A percentile compares a stretch with the other conserved stretches of the same genome.
phyloP scores from a whole-genome alignment of 805 yeast genomes.

The Ogataea glucozyma region DNA sequence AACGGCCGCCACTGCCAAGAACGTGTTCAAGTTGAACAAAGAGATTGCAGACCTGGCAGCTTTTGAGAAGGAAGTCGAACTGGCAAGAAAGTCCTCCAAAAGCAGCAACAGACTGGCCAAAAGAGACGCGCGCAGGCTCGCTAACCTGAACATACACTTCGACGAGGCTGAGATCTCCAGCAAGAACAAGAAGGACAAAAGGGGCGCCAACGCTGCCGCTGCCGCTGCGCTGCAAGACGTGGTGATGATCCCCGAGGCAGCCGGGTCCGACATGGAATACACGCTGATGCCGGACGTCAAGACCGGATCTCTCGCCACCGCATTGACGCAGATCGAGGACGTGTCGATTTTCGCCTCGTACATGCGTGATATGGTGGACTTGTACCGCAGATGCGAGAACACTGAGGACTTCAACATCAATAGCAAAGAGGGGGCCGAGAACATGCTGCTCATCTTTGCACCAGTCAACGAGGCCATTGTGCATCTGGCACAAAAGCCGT shows the following conservation, averaged over 20 bases:
- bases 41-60: conserved; percentile 11
- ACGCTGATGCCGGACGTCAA: conserved; percentile 30
- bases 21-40: conserved; percentile 18
- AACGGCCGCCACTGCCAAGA: conserved; percentile 15
- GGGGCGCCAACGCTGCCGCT: too few species aligned
- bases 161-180: conserved; percentile 8
- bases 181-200: conserved; percentile 7
- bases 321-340: conserved; percentile 40
- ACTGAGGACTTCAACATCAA: conserved; percentile 24
- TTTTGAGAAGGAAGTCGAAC: conserved; percentile 13
- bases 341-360: conserved; percentile 69
- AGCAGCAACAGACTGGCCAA: conserved; percentile 9
- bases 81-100: conserved; percentile 26
- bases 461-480: conserved; percentile 67
- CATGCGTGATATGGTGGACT: conserved; percentile 59
- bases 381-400: conserved; percentile 48
- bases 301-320: conserved; percentile 37
- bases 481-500: conserved; percentile 59
- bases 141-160: conserved; percentile 4
- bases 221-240: conserved; percentile 6
- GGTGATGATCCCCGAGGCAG: conserved; percentile 8
- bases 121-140: conserved; percentile 15
- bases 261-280: conserved; percentile 14
- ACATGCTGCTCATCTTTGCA: conserved; percentile 59
- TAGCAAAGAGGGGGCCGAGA: conserved; percentile 18